phyloP scores from a whole-genome alignment of 179 eudicot genomes.

The Beta macrorhiza region DNA sequence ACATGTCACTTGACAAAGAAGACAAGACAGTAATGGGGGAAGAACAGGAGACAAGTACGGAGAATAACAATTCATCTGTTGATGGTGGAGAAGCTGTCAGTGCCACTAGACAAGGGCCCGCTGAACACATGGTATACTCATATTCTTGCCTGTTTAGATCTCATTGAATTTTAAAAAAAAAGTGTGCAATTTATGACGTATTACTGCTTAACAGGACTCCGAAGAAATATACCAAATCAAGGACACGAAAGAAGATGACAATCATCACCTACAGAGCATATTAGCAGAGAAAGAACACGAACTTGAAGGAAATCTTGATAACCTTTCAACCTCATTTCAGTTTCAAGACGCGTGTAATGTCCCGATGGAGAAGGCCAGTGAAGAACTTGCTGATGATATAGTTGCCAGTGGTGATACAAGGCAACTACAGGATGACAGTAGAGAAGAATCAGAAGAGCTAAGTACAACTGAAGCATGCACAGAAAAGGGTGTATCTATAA shows the following conservation, averaged over 20 bases:
- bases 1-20: neutral
- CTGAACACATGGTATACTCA: constrained; percentile 6
- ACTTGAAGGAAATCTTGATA: neutral
- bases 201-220: constrained; percentile 8
- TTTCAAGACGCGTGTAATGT: neutral
- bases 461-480: neutral
- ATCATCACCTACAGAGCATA: neutral
- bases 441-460: constrained; percentile 4
- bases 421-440: neutral
- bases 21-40: neutral
- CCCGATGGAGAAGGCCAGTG: neutral
- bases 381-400: neutral
- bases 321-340: neutral
- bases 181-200: neutral
- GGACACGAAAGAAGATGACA: neutral
- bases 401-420: neutral
- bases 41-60: neutral
- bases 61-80: neutral
- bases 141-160: neutral
- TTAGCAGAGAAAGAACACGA: neutral
- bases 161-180: neutral
- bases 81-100: neutral
- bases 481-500: neutral
- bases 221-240: neutral
- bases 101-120: neutral